Conservation (phyloP, 2,329 filamentous ascomycete species). For the Trichoderma oligosporum region DNA sequence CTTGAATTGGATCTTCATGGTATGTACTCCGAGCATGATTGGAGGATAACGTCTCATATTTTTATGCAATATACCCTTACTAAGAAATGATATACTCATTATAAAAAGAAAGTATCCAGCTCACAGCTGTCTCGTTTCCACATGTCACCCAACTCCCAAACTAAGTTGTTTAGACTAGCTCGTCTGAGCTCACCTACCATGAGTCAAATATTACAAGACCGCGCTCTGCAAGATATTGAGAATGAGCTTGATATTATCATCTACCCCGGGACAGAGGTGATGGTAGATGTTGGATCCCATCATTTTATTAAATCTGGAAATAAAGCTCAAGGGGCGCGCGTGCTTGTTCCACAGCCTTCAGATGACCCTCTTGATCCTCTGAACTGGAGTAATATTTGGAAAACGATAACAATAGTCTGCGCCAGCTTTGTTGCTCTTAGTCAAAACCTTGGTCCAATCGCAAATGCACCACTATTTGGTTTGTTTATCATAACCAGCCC, state of each 20-base stretch:
- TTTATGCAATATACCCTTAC: background rate
- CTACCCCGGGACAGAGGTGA: conserved; percentile 9
- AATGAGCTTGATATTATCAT: conserved; percentile 15
- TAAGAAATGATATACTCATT: too few species aligned
- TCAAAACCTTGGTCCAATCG: conserved; percentile 7
- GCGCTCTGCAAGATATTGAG: conserved; percentile 5
- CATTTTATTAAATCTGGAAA: conserved; percentile 11
- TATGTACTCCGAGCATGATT: background rate
- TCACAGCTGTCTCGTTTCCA: background rate
- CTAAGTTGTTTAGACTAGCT: background rate
- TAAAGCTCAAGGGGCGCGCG: background rate
- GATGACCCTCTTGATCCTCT: conserved; percentile 8
- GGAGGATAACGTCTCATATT: too few species aligned
- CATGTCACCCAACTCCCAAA: background rate
- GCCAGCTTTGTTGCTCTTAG: conserved; percentile 1
- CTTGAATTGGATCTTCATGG: background rate
- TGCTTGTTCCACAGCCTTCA: conserved; percentile 10
- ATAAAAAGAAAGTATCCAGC: background rate
- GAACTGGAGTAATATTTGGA: background rate
- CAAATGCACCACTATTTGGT: conserved; percentile 12
- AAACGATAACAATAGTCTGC: background rate
- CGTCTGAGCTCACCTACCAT: background rate
- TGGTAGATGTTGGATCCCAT: conserved; percentile 5
- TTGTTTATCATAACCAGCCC: background rate
- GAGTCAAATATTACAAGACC: background rate